Conservation (phyloP, 1,284 basidiomycete species). For the Exsudoporus floridanus region DNA sequence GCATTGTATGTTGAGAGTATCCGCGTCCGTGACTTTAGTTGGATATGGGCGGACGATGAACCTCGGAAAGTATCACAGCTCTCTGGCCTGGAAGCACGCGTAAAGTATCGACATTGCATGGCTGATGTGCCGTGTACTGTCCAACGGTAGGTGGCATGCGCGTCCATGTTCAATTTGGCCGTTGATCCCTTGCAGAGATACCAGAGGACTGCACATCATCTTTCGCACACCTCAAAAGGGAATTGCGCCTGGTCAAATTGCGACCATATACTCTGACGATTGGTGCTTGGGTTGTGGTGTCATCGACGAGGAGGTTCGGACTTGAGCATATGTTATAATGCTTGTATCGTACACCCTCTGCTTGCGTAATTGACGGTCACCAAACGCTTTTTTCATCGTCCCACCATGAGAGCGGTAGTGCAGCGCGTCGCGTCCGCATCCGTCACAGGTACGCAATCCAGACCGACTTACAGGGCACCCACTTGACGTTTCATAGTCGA, state of each 20-base stretch:
- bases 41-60: constrained; percentile 71
- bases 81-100: constrained; percentile 48
- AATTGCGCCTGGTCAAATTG: constrained; percentile 81
- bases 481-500: constrained; percentile 51
- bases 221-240: constrained; percentile 65
- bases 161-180: neutral
- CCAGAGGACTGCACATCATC: constrained; percentile 39
- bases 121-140: constrained; percentile 51
- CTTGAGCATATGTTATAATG: neutral
- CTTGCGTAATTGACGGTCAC: too few species aligned
- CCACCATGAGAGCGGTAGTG: constrained; percentile 70
- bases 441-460: constrained; percentile 54
- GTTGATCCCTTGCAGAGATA: constrained; percentile 19
- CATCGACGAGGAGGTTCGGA: constrained; percentile 41
- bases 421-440: constrained; percentile 77
- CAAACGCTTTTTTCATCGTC: neutral
- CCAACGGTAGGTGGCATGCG: constrained; percentile 13
- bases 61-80: constrained; percentile 45
- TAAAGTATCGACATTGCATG: constrained; percentile 79
- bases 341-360: neutral
- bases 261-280: constrained; percentile 68
- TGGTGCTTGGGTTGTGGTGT: constrained; percentile 85
- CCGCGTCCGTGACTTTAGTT: constrained; percentile 56
- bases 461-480: neutral
- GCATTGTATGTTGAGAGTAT: constrained; percentile 56